Evolutionary conservation across 2,329 filamentous ascomycete species (phyloP).

Genomic region (Phyllosticta citrichinensis): DNA sequence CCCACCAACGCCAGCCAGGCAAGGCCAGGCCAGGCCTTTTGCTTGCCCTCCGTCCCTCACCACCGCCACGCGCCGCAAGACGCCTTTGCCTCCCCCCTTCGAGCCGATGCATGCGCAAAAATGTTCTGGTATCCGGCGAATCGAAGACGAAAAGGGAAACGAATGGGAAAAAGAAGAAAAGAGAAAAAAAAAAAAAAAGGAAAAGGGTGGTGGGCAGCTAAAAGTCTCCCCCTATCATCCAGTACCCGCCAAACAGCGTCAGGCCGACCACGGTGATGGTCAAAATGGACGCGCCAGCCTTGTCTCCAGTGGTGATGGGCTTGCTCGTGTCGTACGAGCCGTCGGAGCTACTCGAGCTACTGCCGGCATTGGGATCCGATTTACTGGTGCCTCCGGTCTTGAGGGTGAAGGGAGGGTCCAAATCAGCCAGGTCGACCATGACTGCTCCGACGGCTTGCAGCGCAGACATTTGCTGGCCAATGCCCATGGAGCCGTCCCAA

Average conservation of each 20-base stretch:
- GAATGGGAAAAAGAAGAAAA: neutral
- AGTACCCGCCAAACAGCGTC: constrained; percentile 13
- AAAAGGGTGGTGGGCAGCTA: neutral
- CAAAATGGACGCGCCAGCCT: constrained; percentile 30
- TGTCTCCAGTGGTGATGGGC: constrained; percentile 28
- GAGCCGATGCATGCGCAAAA: neutral
- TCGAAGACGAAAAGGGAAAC: neutral
- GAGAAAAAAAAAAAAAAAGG: neutral
- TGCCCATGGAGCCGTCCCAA: constrained; percentile 43
- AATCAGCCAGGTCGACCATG: constrained; percentile 23
- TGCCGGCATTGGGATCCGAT: constrained; percentile 32
- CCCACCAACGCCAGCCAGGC: constrained; percentile 3
- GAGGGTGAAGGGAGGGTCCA: constrained; percentile 35
- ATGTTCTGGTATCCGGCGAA: constrained; percentile 6
- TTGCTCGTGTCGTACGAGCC: constrained; percentile 13
- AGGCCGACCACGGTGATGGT: constrained; percentile 6
- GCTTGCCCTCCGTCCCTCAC: neutral
- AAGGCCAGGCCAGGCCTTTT: neutral
- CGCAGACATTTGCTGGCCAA: constrained; percentile 44
- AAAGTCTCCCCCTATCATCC: constrained; percentile 15
- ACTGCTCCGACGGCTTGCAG: constrained; percentile 40
- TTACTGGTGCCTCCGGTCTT: constrained; percentile 41
- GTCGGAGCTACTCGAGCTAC: neutral
- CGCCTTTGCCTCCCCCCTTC: neutral
- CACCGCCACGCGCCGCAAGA: neutral